phyloP scores from a whole-genome alignment of 2,329 filamentous ascomycete species.

The Fusarium tupiense region DNA sequence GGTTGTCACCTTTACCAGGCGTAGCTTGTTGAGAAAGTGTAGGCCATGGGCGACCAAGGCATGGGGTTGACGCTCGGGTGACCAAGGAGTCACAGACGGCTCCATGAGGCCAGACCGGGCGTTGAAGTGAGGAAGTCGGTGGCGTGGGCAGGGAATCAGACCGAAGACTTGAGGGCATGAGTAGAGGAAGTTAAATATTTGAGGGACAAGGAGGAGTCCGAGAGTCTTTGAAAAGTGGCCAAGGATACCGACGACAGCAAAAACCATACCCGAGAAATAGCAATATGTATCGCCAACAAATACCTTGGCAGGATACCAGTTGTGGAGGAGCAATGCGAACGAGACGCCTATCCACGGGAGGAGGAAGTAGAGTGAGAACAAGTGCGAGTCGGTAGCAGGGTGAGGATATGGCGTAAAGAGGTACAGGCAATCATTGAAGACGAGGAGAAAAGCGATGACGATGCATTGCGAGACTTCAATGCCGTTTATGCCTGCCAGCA shows the following conservation, averaged over 20 bases:
- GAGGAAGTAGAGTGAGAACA: slow-evolving; percentile 95
- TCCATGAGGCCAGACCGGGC: slow-evolving; percentile 85
- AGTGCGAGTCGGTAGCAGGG: slow-evolving; percentile 92
- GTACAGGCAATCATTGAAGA: slow-evolving; percentile 89
- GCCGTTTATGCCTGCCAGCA: slow-evolving; percentile 98
- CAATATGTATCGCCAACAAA: slow-evolving; percentile 99
- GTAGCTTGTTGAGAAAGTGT: slow-evolving; percentile 73
- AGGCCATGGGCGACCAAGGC: slow-evolving; percentile 70
- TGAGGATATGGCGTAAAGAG: slow-evolving; percentile 86
- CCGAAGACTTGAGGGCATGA: slow-evolving; percentile 92
- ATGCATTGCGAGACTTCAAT: slow-evolving; percentile 96
- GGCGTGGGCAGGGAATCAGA: slow-evolving; percentile 89
- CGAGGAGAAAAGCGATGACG: slow-evolving; percentile 84
- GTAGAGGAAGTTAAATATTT: slow-evolving; percentile 97
- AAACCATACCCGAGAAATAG: slow-evolving; percentile 99
- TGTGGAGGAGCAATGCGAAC: slow-evolving; percentile 84
- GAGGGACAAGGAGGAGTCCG: slow-evolving; percentile 87
- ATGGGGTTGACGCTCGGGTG: slow-evolving; percentile 72
- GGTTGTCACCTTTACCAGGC: slow-evolving; percentile 73
- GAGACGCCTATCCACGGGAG: slow-evolving; percentile 95
- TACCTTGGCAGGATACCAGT: slow-evolving; percentile 94
- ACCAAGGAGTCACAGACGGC: slow-evolving; percentile 83
- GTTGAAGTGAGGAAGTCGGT: slow-evolving; percentile 91
- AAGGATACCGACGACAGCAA: slow-evolving; percentile 94
- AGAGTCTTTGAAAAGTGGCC: slow-evolving; percentile 99